These are phyloP conservation scores for Coemansia sp. DNA, from an alignment of 192 early-diverging fungal species.

Conservation along the genomic window DNA sequence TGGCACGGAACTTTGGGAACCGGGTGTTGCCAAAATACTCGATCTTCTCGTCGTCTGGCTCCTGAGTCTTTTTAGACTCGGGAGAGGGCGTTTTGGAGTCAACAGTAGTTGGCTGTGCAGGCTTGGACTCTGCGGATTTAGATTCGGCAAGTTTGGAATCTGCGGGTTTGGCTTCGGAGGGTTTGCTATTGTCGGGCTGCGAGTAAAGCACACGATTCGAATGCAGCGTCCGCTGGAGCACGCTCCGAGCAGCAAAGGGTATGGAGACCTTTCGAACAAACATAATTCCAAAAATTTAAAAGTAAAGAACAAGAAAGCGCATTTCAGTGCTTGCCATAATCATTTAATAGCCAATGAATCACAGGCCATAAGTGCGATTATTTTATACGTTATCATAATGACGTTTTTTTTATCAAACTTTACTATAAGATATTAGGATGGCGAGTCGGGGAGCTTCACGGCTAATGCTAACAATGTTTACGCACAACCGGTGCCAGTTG, in stretches of 20 bases:
- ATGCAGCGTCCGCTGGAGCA: neutral
- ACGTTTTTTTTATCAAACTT: neutral
- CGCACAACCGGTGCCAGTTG: conserved; percentile 49
- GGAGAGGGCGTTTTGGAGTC: conserved; percentile 2
- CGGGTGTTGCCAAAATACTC: conserved; percentile 54
- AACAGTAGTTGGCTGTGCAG: neutral
- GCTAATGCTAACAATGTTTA: conserved; percentile 50
- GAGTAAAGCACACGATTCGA: conserved; percentile 6
- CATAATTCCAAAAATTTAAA: neutral
- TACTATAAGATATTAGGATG: neutral
- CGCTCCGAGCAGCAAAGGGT: neutral
- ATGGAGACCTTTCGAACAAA: conserved; percentile 3
- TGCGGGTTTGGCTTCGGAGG: neutral
- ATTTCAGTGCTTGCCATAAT: neutral
- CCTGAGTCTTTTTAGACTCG: neutral
- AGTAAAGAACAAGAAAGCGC: neutral
- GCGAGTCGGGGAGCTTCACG: conserved; percentile 12
- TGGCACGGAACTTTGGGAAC: conserved; percentile 46
- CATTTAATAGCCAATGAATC: neutral
- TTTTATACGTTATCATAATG: neutral
- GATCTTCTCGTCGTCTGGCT: conserved; percentile 27
- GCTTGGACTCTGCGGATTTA: conserved; percentile 1
- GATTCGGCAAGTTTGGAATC: neutral
- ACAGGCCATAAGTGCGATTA: conserved; percentile 6
- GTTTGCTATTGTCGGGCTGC: neutral